Evolutionary conservation across 345 rosid genomes (phyloP), one percentile per base, ranked within the genome.

Genomic region (Aethionema arabicum): DNA sequence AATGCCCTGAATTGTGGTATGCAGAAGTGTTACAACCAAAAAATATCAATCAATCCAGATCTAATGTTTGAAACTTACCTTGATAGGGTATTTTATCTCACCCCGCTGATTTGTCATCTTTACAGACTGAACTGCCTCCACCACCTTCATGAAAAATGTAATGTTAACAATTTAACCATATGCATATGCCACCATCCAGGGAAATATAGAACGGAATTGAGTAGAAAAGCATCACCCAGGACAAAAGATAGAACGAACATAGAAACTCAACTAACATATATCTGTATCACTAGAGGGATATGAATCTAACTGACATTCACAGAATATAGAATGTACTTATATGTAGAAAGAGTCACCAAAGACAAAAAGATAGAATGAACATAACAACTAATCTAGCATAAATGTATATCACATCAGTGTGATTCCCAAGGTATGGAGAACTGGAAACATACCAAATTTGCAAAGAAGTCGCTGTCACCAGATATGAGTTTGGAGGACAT

Each of bases 401-500:
- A 15, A 15, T 33, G 4, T 33, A 4, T 36, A 15, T 3, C 36
- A 13, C 5, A 31, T 47, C 52, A 50, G 27, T 7, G 29, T 39
- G 42, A 52, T 68, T 62, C n/a, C 15, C 56, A 52, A 37, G 41
- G 12, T 5, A 52, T 37, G 2, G 48, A 52, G 48, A 59, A 32
- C 30, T 16, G 51, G 44, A 76, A 39, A 38, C 72, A 47, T 83
- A 90, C 99, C 97, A 90, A 41, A 80, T 88, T 83, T 6, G 99
- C 96, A 52, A 90, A 95, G 78, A 88, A 83, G 81, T 93, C 90
- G 47, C 95, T 86, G 77, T 95, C 96, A 63, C 76, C 82, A 52
- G 86, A 85, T 76, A 95, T 88, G 79, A 95, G 74, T 80, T 90
- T 95, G 2, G 99, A 95, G 56, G 99, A 93, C 95, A 95, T 90